These are phyloP conservation scores for Astragalus glycyphyllos DNA, from an alignment of 306 rosid species.

Conservation along the genomic window DNA sequence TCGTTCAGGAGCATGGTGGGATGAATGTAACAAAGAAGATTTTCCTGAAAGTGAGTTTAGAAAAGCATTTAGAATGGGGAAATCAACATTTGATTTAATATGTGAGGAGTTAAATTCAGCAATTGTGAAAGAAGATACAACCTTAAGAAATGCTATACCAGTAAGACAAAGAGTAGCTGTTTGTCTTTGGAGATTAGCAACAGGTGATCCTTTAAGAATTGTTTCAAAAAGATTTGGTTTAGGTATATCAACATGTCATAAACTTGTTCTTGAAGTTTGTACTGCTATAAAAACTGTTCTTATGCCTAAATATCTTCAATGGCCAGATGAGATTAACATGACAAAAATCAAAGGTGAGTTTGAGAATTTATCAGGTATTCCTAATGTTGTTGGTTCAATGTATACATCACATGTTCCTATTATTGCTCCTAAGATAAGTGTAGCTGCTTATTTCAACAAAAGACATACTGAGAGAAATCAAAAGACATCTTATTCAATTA, in stretches of 20 bases:
- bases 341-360: constrained; percentile 66
- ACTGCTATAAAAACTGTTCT: constrained; percentile 79
- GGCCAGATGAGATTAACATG: constrained; percentile 69
- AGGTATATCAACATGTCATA: constrained; percentile 96
- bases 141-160: constrained; percentile 83
- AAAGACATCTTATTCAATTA: constrained; percentile 86
- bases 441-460: constrained; percentile 84
- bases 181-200: constrained; percentile 90
- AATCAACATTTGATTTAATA: constrained; percentile 72
- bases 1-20: constrained; percentile 98
- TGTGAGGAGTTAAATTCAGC: constrained; percentile 88
- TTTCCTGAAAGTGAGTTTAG: constrained; percentile 84
- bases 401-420: constrained; percentile 90
- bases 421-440: constrained; percentile 89
- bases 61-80: constrained; percentile 88
- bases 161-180: constrained; percentile 92
- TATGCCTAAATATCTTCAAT: constrained; percentile 82
- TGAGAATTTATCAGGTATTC: constrained; percentile 75
- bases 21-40: constrained; percentile 79
- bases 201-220: constrained; percentile 89
- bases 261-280: constrained; percentile 89
- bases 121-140: constrained; percentile 85
- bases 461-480: constrained; percentile 90
- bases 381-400: constrained; percentile 92
- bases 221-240: constrained; percentile 85